A percentile compares a stretch with the other conserved stretches of the same genome.
phyloP scores from a whole-genome alignment of 768 basidiomycete genomes.

The Leccinum incarnatum region DNA sequence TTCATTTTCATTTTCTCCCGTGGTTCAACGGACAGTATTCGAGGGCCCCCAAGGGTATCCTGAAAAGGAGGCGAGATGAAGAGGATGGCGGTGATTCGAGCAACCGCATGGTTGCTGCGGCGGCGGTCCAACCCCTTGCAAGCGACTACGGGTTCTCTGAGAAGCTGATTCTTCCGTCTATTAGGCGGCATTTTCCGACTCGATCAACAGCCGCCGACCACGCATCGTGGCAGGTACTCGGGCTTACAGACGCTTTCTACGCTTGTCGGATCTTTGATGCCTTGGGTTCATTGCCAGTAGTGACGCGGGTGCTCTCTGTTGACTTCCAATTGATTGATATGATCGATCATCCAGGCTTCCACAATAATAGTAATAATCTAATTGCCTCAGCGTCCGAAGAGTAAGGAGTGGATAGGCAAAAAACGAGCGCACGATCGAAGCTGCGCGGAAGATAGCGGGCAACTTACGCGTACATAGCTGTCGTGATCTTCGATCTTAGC shows the following conservation, averaged over 20 bases:
- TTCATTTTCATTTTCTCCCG: background rate
- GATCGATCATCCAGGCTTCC: background rate
- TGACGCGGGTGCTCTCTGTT: background rate
- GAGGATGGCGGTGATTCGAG: constrained; percentile 11
- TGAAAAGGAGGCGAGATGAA: constrained; percentile 29
- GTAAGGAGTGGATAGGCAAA: too few species aligned
- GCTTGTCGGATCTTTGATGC: constrained; percentile 31
- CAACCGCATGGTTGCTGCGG: background rate
- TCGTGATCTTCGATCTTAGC: background rate
- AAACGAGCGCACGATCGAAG: background rate
- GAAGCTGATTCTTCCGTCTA: background rate
- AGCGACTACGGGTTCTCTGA: constrained; percentile 25
- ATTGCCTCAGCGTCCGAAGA: background rate
- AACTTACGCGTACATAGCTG: too few species aligned
- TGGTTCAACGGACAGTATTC: constrained; percentile 7
- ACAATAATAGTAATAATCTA: background rate
- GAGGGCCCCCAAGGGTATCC: constrained; percentile 25
- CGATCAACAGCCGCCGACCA: constrained; percentile 14
- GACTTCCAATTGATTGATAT: background rate
- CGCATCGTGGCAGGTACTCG: constrained; percentile 13
- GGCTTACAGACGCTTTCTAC: constrained; percentile 16
- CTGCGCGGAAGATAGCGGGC: background rate
- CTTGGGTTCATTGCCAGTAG: constrained; percentile 25
- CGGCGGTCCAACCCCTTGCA: constrained; percentile 4
- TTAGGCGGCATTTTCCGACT: constrained; percentile 14